Base-by-base conservation (phyloP, 257 asterid genomes). In the Nyctanthes arbortristis region DNA sequence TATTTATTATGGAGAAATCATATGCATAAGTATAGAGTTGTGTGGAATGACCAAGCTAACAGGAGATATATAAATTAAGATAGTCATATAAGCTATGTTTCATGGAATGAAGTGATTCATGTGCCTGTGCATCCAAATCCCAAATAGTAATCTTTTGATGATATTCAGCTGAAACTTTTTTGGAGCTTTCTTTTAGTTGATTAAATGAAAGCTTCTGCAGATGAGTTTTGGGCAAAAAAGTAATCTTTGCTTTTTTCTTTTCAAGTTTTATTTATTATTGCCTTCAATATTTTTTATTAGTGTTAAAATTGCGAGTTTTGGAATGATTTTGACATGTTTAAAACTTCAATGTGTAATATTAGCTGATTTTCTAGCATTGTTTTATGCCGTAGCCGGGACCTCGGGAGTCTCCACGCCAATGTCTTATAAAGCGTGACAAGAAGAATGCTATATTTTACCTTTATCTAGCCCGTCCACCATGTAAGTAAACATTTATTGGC, bases 351-450 rank as follows among this genome's bases (percentile, higher is more conserved):
- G 9, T n/a, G 67, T 61, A 32, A 31, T 33, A 24, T 64, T 39
- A 24, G 55, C 40, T 36, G 71, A 45, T 52, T 20, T 27, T 55
- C 37, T 35, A n/a, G 34, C 16, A 33, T 28, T 40, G 60, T 43
- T 37, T 18, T 47, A 63, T 69, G 69, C 59, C 74, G 87, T 96
- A 92, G 97, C 87, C 96, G 22, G 98, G 97, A 76, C 97, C 96
- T 54, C 84, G 90, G 4, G 97, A 88, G 34, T 30, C 79, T 73
- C 95, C 96, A 4, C 75, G 82, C 81, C 95, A 90, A 66, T 92
- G 98, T 77, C 78, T 92, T 55, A 92, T 92, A 73, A 88, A 85
- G 64, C 98, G 98, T 10, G 95, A 92, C 91, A 90, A 92, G 89
- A 92, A 88, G 91, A 92, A 73, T n/a, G 82, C 87, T 0, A 73